A percentile compares a stretch with the other conserved stretches of the same genome.
Evolutionary conservation across 192 early-diverging fungal species (phyloP).

Genomic region (Entophlyctis luteolus): DNA sequence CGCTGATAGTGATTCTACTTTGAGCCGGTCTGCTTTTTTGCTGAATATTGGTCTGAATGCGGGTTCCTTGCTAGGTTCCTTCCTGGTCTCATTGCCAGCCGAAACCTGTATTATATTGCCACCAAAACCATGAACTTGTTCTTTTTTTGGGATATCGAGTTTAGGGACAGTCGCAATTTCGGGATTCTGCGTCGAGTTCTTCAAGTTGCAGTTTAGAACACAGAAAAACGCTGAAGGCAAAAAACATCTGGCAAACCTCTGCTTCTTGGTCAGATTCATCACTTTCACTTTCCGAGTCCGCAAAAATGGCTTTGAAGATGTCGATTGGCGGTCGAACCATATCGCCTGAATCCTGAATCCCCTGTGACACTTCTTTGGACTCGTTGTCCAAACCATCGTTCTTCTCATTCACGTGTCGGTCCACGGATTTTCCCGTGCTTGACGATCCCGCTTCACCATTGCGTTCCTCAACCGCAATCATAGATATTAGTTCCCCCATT

Average conservation of each 20-base stretch:
- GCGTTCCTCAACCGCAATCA: slow-evolving; percentile 25
- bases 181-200: no score
- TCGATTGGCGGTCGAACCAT: slow-evolving; percentile 70
- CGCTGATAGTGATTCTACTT: slow-evolving; percentile 25
- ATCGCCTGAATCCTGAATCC: background rate
- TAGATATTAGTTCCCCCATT: slow-evolving; percentile 41
- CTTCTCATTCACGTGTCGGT: no score
- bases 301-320: slow-evolving; percentile 82
- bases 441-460: slow-evolving; percentile 10
- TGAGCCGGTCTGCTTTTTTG: background rate
- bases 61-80: no score
- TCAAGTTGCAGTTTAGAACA: background rate
- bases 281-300: slow-evolving; percentile 55
- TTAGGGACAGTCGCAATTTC: no score
- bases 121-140: no score
- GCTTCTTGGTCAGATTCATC: slow-evolving; percentile 34
- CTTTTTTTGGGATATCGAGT: no score
- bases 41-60: slow-evolving; percentile 7
- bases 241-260: background rate
- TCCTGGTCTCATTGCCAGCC: no score
- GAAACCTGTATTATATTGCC: no score
- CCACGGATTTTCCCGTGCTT: no score
- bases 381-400: slow-evolving; percentile 5
- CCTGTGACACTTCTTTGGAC: background rate
- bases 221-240: background rate